phyloP scores from a whole-genome alignment of 352 stramenopile genomes.

The Phytophthora fragariae region DNA sequence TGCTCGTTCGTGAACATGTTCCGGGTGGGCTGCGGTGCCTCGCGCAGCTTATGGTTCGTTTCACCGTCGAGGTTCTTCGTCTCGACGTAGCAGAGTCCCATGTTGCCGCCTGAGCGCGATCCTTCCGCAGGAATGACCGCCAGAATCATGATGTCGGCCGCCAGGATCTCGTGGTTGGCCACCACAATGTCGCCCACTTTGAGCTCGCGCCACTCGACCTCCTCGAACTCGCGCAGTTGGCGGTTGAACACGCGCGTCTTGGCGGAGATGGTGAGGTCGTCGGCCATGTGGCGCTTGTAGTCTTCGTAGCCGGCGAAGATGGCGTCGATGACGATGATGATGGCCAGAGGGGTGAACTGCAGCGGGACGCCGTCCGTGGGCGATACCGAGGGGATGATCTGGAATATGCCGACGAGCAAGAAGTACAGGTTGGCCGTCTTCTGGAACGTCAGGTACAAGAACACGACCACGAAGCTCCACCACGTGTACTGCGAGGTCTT shows the following conservation, averaged over 20 bases:
- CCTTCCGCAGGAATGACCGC: conserved; percentile 74
- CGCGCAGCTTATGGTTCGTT: conserved; percentile 87
- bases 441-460: conserved; percentile 88
- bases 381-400: conserved; percentile 86
- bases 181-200: conserved; percentile 86
- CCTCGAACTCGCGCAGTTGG: conserved; percentile 27
- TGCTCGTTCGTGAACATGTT: conserved; percentile 78
- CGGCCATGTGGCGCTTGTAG: conserved; percentile 83
- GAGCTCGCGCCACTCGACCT: conserved; percentile 59
- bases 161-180: conserved; percentile 84
- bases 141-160: conserved; percentile 84
- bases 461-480: conserved; percentile 90
- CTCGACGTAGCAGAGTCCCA: conserved; percentile 88
- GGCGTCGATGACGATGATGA: conserved; percentile 86
- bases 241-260: conserved; percentile 75
- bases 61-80: conserved; percentile 91
- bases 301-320: conserved; percentile 88
- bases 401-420: conserved; percentile 88
- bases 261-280: conserved; percentile 78
- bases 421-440: conserved; percentile 92
- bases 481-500: conserved; percentile 90
- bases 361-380: conserved; percentile 83
- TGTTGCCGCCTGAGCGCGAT: conserved; percentile 63
- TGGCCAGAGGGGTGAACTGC: conserved; percentile 83
- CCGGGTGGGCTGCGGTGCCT: conserved; percentile 63